These are phyloP conservation scores for Nicotiana attenuata DNA, from an alignment of 257 asterid species.

Conservation along the genomic window DNA sequence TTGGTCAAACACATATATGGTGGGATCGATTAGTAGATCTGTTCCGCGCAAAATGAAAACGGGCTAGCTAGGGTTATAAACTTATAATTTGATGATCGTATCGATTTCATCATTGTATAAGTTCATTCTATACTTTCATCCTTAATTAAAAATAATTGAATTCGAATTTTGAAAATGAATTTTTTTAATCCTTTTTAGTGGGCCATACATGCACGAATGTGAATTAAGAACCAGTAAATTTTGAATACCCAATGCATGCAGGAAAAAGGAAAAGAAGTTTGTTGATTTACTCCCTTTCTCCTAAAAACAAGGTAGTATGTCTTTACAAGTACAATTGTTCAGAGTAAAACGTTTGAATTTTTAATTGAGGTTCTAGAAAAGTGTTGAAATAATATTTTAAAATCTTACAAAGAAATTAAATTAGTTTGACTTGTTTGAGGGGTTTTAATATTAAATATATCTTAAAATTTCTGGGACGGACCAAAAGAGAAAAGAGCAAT, in stretches of 20 bases:
- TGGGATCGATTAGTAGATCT: too few species aligned
- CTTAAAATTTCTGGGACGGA: not conserved
- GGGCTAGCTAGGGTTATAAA: too few species aligned
- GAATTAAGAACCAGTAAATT: not conserved
- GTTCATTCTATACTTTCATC: too few species aligned
- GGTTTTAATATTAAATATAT: not conserved
- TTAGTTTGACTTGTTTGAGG: not conserved
- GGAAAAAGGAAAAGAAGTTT: too few species aligned
- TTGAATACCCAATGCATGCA: not conserved
- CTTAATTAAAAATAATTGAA: too few species aligned
- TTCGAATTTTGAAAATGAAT: too few species aligned
- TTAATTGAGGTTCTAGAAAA: not conserved
- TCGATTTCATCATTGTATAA: too few species aligned
- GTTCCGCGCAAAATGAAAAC: too few species aligned
- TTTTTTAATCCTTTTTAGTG: too few species aligned
- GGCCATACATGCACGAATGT: too few species aligned
- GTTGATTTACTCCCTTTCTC: not conserved
- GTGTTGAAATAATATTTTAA: not conserved
- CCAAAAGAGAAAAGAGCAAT: not conserved
- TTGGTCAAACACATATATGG: too few species aligned
- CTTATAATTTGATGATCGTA: too few species aligned
- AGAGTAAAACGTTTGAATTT: not conserved
- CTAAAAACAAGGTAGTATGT: not conserved
- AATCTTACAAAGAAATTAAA: not conserved
- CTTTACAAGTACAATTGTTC: not conserved